phyloP scores from a whole-genome alignment of 1,139 yeast genomes.

The Saccharomycopsis hybrid region DNA sequence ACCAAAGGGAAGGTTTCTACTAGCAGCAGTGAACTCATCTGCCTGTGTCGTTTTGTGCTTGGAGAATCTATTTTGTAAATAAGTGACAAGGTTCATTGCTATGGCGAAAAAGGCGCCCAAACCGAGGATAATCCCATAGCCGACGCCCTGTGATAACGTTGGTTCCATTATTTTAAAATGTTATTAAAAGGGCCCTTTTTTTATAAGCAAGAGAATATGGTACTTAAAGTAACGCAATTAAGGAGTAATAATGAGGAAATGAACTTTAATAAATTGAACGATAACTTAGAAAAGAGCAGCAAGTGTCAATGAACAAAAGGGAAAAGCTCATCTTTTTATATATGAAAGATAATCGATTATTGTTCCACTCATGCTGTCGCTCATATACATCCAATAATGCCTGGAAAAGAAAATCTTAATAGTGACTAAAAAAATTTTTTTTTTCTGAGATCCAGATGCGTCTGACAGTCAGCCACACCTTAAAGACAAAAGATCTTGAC shows the following conservation, averaged over 20 bases:
- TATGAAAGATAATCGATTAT: background rate
- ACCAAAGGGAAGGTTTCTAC: constrained; percentile 33
- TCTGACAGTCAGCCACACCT: background rate
- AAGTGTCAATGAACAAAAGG: background rate
- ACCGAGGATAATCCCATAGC: constrained; percentile 34
- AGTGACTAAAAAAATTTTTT: too few relatives aligned
- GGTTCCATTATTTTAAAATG: constrained; percentile 26
- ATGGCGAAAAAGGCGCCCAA: constrained; percentile 34
- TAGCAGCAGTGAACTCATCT: constrained; percentile 36
- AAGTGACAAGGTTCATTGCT: constrained; percentile 31
- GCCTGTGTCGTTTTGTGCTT: constrained; percentile 28
- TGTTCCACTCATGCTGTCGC: background rate
- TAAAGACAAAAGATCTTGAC: background rate
- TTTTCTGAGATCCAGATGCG: background rate
- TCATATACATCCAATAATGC: background rate
- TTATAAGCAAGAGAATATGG: too few relatives aligned
- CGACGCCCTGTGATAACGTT: constrained; percentile 33
- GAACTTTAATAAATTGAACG: background rate
- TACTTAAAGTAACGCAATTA: background rate
- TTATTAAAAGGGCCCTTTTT: background rate
- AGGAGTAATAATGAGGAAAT: background rate
- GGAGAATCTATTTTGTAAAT: constrained; percentile 30
- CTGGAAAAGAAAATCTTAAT: too few relatives aligned
- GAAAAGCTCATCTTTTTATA: background rate
- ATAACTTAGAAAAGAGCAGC: too few relatives aligned